Percentiles rank a stretch among this genome's conserved stretches.
phyloP scores from a whole-genome alignment of 495 filamentous ascomycete genomes.

The Cladorrhinum samala region DNA sequence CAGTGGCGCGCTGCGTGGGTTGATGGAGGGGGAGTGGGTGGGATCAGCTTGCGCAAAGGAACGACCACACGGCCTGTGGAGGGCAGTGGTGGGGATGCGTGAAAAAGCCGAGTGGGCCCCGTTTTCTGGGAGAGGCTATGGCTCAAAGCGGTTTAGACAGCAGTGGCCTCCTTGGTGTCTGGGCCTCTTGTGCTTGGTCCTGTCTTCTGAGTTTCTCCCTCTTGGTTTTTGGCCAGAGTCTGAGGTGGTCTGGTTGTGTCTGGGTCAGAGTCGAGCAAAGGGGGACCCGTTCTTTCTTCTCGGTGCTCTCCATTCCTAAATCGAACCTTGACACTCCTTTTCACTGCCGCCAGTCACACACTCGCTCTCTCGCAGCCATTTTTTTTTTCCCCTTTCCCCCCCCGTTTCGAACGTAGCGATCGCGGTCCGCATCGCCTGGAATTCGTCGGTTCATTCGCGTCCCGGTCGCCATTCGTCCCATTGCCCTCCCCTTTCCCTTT shows the following conservation, averaged over 20 bases:
- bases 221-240: neutral
- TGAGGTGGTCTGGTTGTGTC: neutral
- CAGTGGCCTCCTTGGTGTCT: too few relatives aligned
- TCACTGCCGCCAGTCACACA: conserved; percentile 3
- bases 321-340: conserved; percentile 21
- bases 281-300: conserved; percentile 20
- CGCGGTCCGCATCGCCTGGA: conserved; percentile 29
- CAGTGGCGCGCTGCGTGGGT: too few relatives aligned
- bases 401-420: conserved; percentile 3
- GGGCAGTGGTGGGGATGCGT: too few relatives aligned
- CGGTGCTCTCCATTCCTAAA: conserved; percentile 13
- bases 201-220: too few relatives aligned
- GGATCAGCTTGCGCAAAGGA: too few relatives aligned
- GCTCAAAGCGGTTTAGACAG: conserved; percentile 16
- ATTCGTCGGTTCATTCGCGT: too few relatives aligned
- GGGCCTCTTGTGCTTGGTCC: too few relatives aligned
- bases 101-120: neutral
- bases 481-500: conserved; percentile 13
- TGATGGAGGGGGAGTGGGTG: too few relatives aligned
- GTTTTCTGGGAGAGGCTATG: conserved; percentile 6
- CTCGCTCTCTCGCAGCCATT: neutral
- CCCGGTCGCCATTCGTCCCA: too few relatives aligned
- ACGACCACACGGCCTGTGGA: too few relatives aligned
- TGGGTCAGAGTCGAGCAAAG: conserved; percentile 16
- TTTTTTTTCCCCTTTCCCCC: conserved; percentile 10